Evolutionary conservation across 129 eudicot genomes (phyloP).

Genomic region (Artemisia argyi): DNA sequence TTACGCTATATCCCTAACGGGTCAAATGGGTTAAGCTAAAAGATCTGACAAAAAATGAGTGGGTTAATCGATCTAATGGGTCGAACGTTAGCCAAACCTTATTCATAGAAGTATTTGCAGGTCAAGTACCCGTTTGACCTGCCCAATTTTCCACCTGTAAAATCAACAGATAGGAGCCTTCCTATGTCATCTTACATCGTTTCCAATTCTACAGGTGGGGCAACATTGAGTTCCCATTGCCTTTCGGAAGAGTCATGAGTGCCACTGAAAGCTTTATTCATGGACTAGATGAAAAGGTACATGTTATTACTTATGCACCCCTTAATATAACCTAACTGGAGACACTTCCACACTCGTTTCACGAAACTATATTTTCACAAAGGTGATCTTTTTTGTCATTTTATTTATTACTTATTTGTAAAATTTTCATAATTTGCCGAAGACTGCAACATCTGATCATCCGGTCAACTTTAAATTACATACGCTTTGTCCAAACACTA

Average conservation of each 20-base stretch:
- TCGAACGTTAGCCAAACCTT: too few relatives aligned
- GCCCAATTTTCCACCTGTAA: background rate
- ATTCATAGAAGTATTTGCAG: too few relatives aligned
- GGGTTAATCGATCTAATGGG: too few relatives aligned
- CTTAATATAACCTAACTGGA: background rate
- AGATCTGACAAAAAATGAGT: too few relatives aligned
- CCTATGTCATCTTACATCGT: conserved; percentile 19
- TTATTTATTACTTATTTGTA: background rate
- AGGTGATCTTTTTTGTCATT: background rate
- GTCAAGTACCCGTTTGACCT: background rate
- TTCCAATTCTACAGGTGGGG: conserved; percentile 73
- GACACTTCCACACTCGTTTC: background rate
- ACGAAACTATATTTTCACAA: background rate
- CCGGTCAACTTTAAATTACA: background rate
- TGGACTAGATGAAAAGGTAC: conserved; percentile 97
- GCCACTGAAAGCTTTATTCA: conserved; percentile 94
- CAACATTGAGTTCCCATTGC: conserved; percentile 91
- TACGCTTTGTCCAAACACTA: background rate
- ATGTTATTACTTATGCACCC: background rate
- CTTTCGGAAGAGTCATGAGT: conserved; percentile 99
- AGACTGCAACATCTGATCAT: background rate
- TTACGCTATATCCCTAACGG: too few relatives aligned
- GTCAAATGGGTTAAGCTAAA: too few relatives aligned
- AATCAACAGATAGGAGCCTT: background rate
- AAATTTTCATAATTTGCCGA: background rate